Evolutionary conservation across 2,329 filamentous ascomycete species (phyloP), one percentile per base, ranked within the genome.

Genomic region (Verticillium alfalfae): DNA sequence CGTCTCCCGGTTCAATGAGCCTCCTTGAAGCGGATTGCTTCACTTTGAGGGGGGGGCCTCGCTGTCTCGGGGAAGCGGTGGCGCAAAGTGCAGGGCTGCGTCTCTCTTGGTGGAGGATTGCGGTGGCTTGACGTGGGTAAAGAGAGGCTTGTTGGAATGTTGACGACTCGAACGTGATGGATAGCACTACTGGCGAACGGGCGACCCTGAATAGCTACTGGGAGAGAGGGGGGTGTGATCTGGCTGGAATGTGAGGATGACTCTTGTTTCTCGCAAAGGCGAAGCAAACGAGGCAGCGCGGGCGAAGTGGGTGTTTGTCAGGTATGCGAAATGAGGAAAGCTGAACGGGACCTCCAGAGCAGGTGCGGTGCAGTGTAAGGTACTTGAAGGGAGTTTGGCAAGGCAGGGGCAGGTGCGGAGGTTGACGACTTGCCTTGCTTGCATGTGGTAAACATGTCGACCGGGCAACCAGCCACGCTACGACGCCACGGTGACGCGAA

Each of bases 1-100:
- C 13, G 22, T n/a, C 37, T 7, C 41, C 61, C 59, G 61, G 61
- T 63, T 59, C 56, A 62, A 37, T 37, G 3, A 22, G 45, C 45
- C 45, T 52, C 45, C n/a, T 52, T 7, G 45, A 52, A 52, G 45
- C 45, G 45, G 26, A 52, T 22, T n/a, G 45, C 45, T 52, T 52
- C 45, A 22, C n/a, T 10, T 52, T 18, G 45, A 18, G 18, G n/a
- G 18, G n/a, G 18, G 18, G 45, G 4, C 26, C 8, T 22, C 8
- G 12, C 18, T 26, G 45, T 52, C 45, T 22, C 18, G 45, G 39
- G 45, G 18, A 31, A 10, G 22, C n/a, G 45, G 45, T 52, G 45
- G 45, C 45, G 45, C 45, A 52, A 52, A 52, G 45, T 52, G 45
- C 45, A 22, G 45, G 5, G 45, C 9, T 22, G 9, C n/a, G 45